phyloP scores from a whole-genome alignment of 192 early-diverging fungal species.

The Coemansia sp. region DNA sequence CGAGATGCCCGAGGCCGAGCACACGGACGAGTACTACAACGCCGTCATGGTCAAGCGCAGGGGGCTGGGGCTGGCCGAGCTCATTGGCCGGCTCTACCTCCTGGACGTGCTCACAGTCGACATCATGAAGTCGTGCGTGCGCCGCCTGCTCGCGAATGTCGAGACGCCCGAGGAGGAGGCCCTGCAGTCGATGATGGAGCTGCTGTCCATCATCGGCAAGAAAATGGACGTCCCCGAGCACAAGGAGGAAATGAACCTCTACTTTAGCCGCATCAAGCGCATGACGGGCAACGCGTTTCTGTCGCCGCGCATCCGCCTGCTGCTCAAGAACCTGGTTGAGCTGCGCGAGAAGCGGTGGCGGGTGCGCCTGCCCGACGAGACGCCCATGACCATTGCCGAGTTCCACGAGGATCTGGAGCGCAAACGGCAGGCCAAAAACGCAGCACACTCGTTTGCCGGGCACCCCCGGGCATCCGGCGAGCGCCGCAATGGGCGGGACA shows the following conservation, averaged over 20 bases:
- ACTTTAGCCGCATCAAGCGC: constrained; percentile 75
- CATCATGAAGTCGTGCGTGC: constrained; percentile 91
- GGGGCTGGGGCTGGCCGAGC: constrained; percentile 84
- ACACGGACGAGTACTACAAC: constrained; percentile 78
- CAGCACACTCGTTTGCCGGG: too few species aligned
- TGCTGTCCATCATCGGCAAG: constrained; percentile 81
- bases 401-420: constrained; percentile 73
- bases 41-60: constrained; percentile 87
- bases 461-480: too few species aligned
- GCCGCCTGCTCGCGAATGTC: constrained; percentile 66
- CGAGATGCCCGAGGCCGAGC: constrained; percentile 65
- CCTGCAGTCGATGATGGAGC: constrained; percentile 85
- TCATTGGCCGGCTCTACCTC: constrained; percentile 96
- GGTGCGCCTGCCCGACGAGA: constrained; percentile 57
- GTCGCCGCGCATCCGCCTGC: constrained; percentile 82
- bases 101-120: constrained; percentile 82
- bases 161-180: constrained; percentile 87
- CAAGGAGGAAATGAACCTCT: constrained; percentile 67
- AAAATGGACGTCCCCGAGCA: constrained; percentile 63
- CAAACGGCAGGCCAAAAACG: constrained; percentile 69
- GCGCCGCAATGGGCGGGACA: constrained; percentile 33
- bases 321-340: constrained; percentile 84
- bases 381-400: constrained; percentile 87
- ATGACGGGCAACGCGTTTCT: constrained; percentile 67
- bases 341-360: constrained; percentile 75